A percentile compares a stretch with the other conserved stretches of the same genome.
phyloP scores from a whole-genome alignment of 2,329 filamentous ascomycete genomes.

The Oidium heveae region DNA sequence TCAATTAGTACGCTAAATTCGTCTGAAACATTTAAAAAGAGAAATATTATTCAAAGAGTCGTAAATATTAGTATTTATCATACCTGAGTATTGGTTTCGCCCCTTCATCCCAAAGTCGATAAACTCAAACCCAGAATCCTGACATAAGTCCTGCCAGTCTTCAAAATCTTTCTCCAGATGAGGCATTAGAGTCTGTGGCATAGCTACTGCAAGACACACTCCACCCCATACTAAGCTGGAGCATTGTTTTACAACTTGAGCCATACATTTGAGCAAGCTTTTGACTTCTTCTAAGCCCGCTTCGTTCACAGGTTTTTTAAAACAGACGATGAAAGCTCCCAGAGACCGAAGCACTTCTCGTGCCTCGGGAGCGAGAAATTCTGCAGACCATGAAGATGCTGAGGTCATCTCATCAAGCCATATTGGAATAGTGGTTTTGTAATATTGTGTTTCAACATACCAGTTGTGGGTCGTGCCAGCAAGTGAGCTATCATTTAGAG shows the following conservation, averaged over 20 bases:
- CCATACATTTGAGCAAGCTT: constrained; percentile 25
- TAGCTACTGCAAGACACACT: constrained; percentile 31
- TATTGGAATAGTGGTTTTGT: constrained; percentile 31
- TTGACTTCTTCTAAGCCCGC: constrained; percentile 8
- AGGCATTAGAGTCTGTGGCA: constrained; percentile 15
- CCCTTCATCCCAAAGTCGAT: constrained; percentile 24
- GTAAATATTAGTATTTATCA: constrained; percentile 6
- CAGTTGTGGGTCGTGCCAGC: constrained; percentile 35
- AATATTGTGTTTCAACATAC: constrained; percentile 31
- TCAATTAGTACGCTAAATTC: background rate
- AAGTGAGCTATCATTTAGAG: constrained; percentile 15
- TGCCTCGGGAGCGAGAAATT: constrained; percentile 35
- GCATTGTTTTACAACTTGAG: constrained; percentile 27
- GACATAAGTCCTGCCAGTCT: constrained; percentile 35
- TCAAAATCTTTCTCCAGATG: constrained; percentile 18
- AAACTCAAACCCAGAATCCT: constrained; percentile 34
- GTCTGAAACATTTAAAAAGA: too few species aligned
- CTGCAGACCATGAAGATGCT: constrained; percentile 22
- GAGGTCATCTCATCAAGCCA: constrained; percentile 37
- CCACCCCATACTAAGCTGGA: constrained; percentile 40
- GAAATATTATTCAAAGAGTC: too few species aligned
- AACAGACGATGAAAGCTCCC: constrained; percentile 31
- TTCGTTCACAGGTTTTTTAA: constrained; percentile 18
- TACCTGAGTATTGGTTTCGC: constrained; percentile 34
- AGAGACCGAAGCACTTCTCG: constrained; percentile 34